These are phyloP conservation scores for Penicillium flavigenum DNA, from an alignment of 495 filamentous ascomycete genomes.

Conservation along the genomic window DNA sequence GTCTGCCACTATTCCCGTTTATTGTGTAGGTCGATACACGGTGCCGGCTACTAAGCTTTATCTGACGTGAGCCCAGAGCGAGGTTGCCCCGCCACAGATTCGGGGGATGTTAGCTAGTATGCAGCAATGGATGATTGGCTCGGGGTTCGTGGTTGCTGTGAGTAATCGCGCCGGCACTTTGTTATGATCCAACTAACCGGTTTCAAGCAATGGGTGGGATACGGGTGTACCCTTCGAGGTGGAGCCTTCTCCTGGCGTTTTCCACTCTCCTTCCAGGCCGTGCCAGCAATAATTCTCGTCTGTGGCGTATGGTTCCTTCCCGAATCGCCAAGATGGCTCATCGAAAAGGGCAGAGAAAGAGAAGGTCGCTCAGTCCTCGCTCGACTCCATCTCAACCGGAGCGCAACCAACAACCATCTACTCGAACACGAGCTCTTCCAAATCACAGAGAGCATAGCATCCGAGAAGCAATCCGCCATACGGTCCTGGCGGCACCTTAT, in stretches of 20 bases:
- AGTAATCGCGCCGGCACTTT: constrained; percentile 27
- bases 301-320: constrained; percentile 51
- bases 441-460: constrained; percentile 45
- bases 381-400: constrained; percentile 38
- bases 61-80: constrained; percentile 36
- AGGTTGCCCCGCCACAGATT: constrained; percentile 28
- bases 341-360: constrained; percentile 48
- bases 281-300: constrained; percentile 50
- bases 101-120: constrained; percentile 30
- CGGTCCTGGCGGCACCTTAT: constrained; percentile 48
- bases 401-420: constrained; percentile 45
- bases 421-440: constrained; percentile 47
- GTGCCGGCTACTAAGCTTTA: constrained; percentile 16
- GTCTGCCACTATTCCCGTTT: constrained; percentile 52
- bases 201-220: constrained; percentile 50
- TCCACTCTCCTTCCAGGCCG: constrained; percentile 53
- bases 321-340: constrained; percentile 59
- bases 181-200: neutral
- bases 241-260: constrained; percentile 55
- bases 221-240: constrained; percentile 50
- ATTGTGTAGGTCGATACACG: constrained; percentile 30
- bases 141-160: constrained; percentile 50
- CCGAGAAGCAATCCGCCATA: constrained; percentile 35
- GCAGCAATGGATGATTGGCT: constrained; percentile 48
- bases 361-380: constrained; percentile 44